phyloP scores from a whole-genome alignment of 768 basidiomycete species.

The Rhizopogon vinicolor region DNA sequence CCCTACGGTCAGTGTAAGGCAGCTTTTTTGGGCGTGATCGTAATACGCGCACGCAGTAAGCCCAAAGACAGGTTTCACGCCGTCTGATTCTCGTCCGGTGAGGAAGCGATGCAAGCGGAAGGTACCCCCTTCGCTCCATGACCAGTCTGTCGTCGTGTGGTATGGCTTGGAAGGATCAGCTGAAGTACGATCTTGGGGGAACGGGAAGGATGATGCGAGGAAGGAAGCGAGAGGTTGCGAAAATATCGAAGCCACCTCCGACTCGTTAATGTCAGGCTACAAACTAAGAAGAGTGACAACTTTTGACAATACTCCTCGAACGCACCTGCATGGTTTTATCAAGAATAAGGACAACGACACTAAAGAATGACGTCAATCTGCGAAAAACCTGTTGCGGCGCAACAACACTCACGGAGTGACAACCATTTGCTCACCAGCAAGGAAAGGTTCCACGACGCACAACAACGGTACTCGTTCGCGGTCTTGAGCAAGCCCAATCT shows the following conservation, averaged over 20 bases:
- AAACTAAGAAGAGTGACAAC: background rate
- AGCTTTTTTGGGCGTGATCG: background rate
- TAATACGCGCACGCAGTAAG: constrained; percentile 61
- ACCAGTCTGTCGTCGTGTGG: constrained; percentile 57
- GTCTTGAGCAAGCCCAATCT: constrained; percentile 85
- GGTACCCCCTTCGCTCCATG: constrained; percentile 34
- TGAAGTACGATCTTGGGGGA: constrained; percentile 47
- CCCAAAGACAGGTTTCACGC: constrained; percentile 86
- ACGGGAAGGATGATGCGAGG: constrained; percentile 56
- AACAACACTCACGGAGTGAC: constrained; percentile 75
- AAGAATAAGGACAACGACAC: constrained; percentile 81
- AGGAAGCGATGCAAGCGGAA: constrained; percentile 72
- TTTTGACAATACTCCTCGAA: constrained; percentile 8
- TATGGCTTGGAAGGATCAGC: constrained; percentile 48
- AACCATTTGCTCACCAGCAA: constrained; percentile 65
- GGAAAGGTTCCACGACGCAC: constrained; percentile 75
- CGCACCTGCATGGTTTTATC: constrained; percentile 68
- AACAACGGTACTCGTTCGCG: constrained; percentile 64
- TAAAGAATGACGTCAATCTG: constrained; percentile 21
- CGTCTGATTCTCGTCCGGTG: constrained; percentile 80
- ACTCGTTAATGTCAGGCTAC: constrained; percentile 74
- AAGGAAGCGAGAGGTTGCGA: constrained; percentile 81
- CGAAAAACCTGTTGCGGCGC: background rate
- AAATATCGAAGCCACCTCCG: constrained; percentile 79
- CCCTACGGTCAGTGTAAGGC: constrained; percentile 23